Evolutionary conservation across 768 basidiomycete genomes (phyloP), one percentile per base, ranked within the genome.

Genomic region (Ramaria sp.): DNA sequence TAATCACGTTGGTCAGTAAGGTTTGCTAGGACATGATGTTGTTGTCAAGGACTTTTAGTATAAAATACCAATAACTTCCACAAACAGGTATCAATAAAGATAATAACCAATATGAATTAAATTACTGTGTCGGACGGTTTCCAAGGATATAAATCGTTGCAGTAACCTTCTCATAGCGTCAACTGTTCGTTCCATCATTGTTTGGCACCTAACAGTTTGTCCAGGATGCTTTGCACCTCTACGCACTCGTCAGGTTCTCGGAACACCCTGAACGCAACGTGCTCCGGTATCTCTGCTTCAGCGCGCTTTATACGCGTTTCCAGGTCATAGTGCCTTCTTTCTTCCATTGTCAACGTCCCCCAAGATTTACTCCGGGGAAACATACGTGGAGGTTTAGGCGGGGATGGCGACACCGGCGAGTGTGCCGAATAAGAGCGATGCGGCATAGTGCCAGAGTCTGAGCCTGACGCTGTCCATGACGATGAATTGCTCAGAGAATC

Each of bases 251-350:
- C 70, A 10, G 89, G 83, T 42, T 79, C 68, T 62, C 80, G 76
- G 66, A 91, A 91, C 27, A 90, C 66, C 53, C 86, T 75, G 64
- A 91, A 67, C 19, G 71, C 68, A 10, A 88, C 73, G 60, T 79
- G 71, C 31, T 67, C 62, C 4, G 86, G 83, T 63, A 88, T 78
- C 64, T 75, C 68, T 60, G 71, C 73, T 54, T 86, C 70, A 27
- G 86, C 86, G 58, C 70, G 72, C 70, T 80, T 80, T 54, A 91
- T 76, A 33, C 88, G 72, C 61, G 67, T 68, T 71, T 90, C 86
- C 62, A 90, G 63, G 31, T 82, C 80, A 58, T 66, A 60, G 59
- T 80, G 72, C 70, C 71, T 79, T 69, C 71, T 79, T 62, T 84
- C 85, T 30, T 69, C 71, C 31, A 83, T 83, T 9, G 76, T 67